These are phyloP conservation scores for Trichoderma hamatum DNA, from an alignment of 2,329 filamentous ascomycete species.

Conservation along the genomic window DNA sequence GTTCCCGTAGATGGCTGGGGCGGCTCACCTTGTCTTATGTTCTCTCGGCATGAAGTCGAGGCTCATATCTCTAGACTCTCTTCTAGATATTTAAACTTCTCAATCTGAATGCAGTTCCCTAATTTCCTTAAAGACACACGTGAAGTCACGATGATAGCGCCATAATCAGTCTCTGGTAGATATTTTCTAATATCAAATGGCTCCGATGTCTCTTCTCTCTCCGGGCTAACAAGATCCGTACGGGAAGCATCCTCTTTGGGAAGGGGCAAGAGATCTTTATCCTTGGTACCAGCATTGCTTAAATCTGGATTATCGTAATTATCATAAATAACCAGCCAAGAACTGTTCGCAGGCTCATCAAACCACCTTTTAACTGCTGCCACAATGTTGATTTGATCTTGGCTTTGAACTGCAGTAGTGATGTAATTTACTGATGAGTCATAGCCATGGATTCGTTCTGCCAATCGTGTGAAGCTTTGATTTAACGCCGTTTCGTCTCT, in stretches of 20 bases:
- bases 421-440: not conserved
- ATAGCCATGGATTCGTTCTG: not conserved
- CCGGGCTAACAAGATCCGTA: not conserved
- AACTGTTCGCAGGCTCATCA: conserved; percentile 37
- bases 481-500: not conserved
- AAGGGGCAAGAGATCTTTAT: not conserved
- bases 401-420: not conserved
- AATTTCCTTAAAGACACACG: conserved; percentile 40
- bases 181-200: conserved; percentile 40
- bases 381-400: conserved; percentile 36
- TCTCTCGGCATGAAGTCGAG: not conserved
- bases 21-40: conserved; percentile 34
- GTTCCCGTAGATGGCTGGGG: not conserved
- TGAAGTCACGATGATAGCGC: conserved; percentile 48
- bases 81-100: conserved; percentile 38
- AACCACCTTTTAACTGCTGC: conserved; percentile 45
- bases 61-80: conserved; percentile 36
- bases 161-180: conserved; percentile 42
- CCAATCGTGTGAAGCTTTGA: not conserved
- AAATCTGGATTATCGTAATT: conserved; percentile 47
- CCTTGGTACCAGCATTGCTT: conserved; percentile 5
- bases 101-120: conserved; percentile 38
- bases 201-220: not conserved
- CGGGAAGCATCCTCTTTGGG: not conserved
- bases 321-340: conserved; percentile 47